phyloP scores from a whole-genome alignment of 495 filamentous ascomycete species.

The Pyronema domesticum region DNA sequence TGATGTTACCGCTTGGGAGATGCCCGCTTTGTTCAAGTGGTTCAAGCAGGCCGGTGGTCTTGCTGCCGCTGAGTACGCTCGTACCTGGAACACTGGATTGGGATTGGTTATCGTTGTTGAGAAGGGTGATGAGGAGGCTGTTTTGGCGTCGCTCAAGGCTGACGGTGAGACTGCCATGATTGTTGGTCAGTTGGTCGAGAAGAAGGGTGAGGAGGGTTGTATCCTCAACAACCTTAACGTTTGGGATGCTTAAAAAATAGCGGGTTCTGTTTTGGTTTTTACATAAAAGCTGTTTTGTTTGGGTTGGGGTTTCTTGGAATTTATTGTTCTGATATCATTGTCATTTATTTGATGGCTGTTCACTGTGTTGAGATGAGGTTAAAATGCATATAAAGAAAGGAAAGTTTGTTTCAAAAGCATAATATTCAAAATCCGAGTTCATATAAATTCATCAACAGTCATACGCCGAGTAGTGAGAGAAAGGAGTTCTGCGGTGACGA shows the following conservation, averaged over 20 bases:
- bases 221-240: conserved; percentile 48
- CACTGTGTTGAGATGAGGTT: no score
- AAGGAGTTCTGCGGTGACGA: no score
- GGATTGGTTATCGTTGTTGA: conserved; percentile 80
- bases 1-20: conserved; percentile 50
- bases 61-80: conserved; percentile 54
- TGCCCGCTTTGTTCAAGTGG: conserved; percentile 68
- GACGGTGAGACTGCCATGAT: conserved; percentile 59
- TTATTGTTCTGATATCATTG: no score
- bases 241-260: conserved; percentile 34
- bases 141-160: conserved; percentile 35
- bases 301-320: no score
- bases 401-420: no score
- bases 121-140: conserved; percentile 35
- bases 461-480: no score
- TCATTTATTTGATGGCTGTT: no score
- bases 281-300: no score
- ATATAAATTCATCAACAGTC: no score
- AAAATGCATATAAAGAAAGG: no score
- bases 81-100: conserved; percentile 85
- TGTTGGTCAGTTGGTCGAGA: conserved; percentile 49
- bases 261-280: no score
- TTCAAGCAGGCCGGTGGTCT: conserved; percentile 62
- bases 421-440: no score
- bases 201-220: conserved; percentile 41